These are phyloP conservation scores for Papilionanthe hybrid DNA, from an alignment of 116 monocot species.

Conservation along the genomic window DNA sequence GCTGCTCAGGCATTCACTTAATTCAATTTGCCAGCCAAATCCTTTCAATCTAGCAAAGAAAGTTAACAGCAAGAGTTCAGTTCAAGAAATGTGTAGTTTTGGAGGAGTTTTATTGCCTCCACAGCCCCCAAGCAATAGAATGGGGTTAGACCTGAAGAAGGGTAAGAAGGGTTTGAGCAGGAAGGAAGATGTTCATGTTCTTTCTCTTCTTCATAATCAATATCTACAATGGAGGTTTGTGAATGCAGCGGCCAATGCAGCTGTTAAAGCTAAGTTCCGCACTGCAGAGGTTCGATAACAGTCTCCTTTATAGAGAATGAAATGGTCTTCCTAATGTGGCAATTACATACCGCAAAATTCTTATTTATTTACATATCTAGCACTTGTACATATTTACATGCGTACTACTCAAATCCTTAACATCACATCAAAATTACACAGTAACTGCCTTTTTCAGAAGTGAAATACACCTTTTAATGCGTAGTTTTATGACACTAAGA, in stretches of 20 bases:
- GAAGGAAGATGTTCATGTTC: constrained; percentile 46
- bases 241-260: constrained; percentile 50
- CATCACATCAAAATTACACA: too few relatives aligned
- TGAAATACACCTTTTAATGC: too few relatives aligned
- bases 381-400: too few relatives aligned
- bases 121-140: constrained; percentile 24
- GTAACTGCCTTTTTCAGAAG: too few relatives aligned
- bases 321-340: background rate
- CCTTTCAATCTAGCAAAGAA: constrained; percentile 9
- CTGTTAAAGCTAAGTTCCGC: constrained; percentile 15
- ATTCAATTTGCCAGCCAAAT: constrained; percentile 32
- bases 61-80: constrained; percentile 1
- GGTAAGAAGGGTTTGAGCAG: constrained; percentile 32
- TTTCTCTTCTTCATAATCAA: constrained; percentile 48
- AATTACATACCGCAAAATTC: too few relatives aligned
- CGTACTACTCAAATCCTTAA: too few relatives aligned
- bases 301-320: background rate
- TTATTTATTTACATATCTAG: too few relatives aligned
- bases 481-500: too few relatives aligned
- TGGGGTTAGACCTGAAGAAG: constrained; percentile 33
- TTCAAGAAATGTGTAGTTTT: constrained; percentile 6
- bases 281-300: constrained; percentile 45
- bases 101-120: constrained; percentile 26
- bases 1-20: constrained; percentile 39
- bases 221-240: constrained; percentile 74